These are phyloP conservation scores for Picea sitchensis DNA, from an alignment of 75 land plant genomes.

Conservation along the genomic window DNA sequence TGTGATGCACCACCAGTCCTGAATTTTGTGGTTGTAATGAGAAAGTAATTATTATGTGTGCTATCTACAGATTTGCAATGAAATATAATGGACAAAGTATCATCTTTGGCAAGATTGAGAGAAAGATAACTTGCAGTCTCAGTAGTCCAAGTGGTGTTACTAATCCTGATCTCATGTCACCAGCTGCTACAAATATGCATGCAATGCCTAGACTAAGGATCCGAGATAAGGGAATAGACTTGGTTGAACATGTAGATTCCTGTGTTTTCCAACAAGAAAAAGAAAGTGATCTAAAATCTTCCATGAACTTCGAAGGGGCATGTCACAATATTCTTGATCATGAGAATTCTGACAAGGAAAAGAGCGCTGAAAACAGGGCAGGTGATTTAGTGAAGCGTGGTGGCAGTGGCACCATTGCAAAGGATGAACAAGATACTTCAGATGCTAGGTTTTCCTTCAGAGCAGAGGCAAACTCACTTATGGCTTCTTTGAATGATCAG, in stretches of 20 bases:
- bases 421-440: neutral
- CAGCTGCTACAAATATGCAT: neutral
- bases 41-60: neutral
- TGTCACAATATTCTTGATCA: neutral
- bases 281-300: neutral
- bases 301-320: neutral
- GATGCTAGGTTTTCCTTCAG: neutral
- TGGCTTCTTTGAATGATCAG: neutral
- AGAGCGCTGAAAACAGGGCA: neutral
- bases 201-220: slow-evolving; percentile 5
- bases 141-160: neutral
- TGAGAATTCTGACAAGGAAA: neutral
- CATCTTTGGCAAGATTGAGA: slow-evolving; percentile 5
- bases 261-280: slow-evolving; percentile 2
- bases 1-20: neutral
- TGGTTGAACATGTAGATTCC: neutral
- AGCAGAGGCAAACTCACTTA: neutral
- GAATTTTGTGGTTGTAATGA: slow-evolving; percentile 3
- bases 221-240: slow-evolving; percentile 3
- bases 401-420: neutral
- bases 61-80: neutral
- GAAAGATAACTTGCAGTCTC: neutral
- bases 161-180: neutral
- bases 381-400: neutral
- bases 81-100: slow-evolving; percentile 6